Evolutionary conservation across 768 basidiomycete genomes (phyloP).

Genomic region (Vishniacozyma victoriae): DNA sequence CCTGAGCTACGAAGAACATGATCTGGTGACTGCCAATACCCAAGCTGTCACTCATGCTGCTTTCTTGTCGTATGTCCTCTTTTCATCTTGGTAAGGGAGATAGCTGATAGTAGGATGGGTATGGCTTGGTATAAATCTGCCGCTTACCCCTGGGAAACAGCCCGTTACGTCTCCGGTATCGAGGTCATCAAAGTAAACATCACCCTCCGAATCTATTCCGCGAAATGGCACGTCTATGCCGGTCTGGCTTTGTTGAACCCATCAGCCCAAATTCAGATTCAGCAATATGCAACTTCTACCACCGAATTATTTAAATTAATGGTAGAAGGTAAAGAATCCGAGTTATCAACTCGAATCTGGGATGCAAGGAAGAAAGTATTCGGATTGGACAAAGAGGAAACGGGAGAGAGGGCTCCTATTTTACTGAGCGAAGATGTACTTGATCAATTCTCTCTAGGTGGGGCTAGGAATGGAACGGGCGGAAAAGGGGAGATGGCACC

Average conservation of each 20-base stretch:
- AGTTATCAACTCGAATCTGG: slow-evolving; percentile 66
- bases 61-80: slow-evolving; percentile 58
- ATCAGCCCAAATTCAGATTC: slow-evolving; percentile 75
- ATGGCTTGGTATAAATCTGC: slow-evolving; percentile 79
- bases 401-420: slow-evolving; percentile 54
- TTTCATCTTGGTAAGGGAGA: not conserved
- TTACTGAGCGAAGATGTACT: slow-evolving; percentile 76
- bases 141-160: slow-evolving; percentile 87
- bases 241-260: slow-evolving; percentile 98
- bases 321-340: slow-evolving; percentile 57
- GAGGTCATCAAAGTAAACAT: slow-evolving; percentile 98
- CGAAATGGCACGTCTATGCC: slow-evolving; percentile 98
- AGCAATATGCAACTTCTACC: slow-evolving; percentile 78
- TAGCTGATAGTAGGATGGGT: slow-evolving; percentile 69
- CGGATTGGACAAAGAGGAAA: slow-evolving; percentile 46
- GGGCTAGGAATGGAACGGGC: not conserved
- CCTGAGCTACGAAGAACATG: slow-evolving; percentile 93
- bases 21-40: slow-evolving; percentile 92
- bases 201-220: slow-evolving; percentile 89
- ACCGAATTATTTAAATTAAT: slow-evolving; percentile 94
- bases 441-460: slow-evolving; percentile 79
- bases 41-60: slow-evolving; percentile 98
- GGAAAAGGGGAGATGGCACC: slow-evolving; percentile 36
- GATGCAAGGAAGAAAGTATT: slow-evolving; percentile 73
- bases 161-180: slow-evolving; percentile 91